Conservation (phyloP, 495 filamentous ascomycete genomes). For the Chaetomidium leptoderma region DNA sequence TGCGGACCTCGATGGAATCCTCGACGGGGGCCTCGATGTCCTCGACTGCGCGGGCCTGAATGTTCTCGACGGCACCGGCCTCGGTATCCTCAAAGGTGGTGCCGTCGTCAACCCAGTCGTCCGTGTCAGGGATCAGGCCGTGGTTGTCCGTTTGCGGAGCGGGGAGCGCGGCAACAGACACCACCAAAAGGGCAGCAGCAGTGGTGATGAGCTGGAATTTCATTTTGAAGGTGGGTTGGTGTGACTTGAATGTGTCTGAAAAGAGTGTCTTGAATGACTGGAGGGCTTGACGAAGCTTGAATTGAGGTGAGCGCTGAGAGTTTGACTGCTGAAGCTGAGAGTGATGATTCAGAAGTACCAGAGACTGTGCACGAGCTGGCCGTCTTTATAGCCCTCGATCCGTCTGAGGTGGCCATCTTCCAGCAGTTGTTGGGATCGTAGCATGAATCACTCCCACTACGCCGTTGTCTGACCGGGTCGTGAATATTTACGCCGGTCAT, state of each 20-base stretch:
- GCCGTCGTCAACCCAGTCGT: constrained; percentile 2
- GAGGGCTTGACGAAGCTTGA: background rate
- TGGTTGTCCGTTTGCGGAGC: constrained; percentile 6
- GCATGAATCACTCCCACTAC: background rate
- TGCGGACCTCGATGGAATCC: background rate
- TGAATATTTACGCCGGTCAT: background rate
- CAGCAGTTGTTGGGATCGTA: too few species aligned
- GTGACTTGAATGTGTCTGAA: background rate
- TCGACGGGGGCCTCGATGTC: background rate
- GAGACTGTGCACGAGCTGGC: background rate
- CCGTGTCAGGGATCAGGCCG: constrained; percentile 16
- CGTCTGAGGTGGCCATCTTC: background rate
- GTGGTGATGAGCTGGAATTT: constrained; percentile 24
- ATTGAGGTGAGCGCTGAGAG: background rate
- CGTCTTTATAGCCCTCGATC: background rate
- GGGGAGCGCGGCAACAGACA: constrained; percentile 11
- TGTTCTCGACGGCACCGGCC: background rate
- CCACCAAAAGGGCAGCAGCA: constrained; percentile 9
- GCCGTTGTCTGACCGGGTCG: background rate
- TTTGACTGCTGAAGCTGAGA: background rate
- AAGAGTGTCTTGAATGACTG: background rate
- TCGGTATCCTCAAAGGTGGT: background rate
- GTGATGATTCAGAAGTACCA: background rate
- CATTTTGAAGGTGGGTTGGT: too few species aligned
- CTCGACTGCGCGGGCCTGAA: background rate